phyloP scores from a whole-genome alignment of 257 asterid species.

The Euphrasia confusa region DNA sequence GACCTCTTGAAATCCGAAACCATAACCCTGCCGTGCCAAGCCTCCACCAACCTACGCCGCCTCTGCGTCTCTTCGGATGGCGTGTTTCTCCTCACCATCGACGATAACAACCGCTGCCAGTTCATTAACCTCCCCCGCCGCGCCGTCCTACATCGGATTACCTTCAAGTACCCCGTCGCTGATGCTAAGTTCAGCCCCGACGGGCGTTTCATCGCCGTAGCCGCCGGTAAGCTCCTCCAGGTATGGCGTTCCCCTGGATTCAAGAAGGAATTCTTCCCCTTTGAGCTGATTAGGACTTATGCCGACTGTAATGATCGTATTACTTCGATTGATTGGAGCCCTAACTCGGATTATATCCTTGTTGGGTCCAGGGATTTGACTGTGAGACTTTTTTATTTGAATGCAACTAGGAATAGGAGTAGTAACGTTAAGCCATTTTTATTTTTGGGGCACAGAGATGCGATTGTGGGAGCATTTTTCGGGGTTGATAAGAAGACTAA shows the following conservation, averaged over 20 bases:
- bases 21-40: slow-evolving; percentile 68
- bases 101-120: slow-evolving; percentile 82
- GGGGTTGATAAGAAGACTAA: slow-evolving; percentile 63
- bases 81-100: slow-evolving; percentile 69
- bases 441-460: slow-evolving; percentile 81
- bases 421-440: slow-evolving; percentile 53
- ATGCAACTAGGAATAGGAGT: slow-evolving; percentile 29
- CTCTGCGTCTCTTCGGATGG: slow-evolving; percentile 86
- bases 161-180: slow-evolving; percentile 65
- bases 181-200: slow-evolving; percentile 82
- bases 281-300: slow-evolving; percentile 69
- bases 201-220: slow-evolving; percentile 71
- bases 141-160: slow-evolving; percentile 68
- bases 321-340: slow-evolving; percentile 80
- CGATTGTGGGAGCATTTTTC: slow-evolving; percentile 71
- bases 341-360: slow-evolving; percentile 58
- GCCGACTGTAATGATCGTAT: slow-evolving; percentile 73
- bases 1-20: slow-evolving; percentile 85
- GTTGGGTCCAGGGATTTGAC: slow-evolving; percentile 84
- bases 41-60: slow-evolving; percentile 78
- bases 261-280: slow-evolving; percentile 81
- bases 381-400: slow-evolving; percentile 66
- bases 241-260: slow-evolving; percentile 94
- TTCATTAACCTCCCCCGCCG: slow-evolving; percentile 83
- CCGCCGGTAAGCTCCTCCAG: slow-evolving; percentile 86